Evolutionary conservation across 2,329 filamentous ascomycete genomes (phyloP), one percentile per base, ranked within the genome.

Genomic region (Penicillium sp.): DNA sequence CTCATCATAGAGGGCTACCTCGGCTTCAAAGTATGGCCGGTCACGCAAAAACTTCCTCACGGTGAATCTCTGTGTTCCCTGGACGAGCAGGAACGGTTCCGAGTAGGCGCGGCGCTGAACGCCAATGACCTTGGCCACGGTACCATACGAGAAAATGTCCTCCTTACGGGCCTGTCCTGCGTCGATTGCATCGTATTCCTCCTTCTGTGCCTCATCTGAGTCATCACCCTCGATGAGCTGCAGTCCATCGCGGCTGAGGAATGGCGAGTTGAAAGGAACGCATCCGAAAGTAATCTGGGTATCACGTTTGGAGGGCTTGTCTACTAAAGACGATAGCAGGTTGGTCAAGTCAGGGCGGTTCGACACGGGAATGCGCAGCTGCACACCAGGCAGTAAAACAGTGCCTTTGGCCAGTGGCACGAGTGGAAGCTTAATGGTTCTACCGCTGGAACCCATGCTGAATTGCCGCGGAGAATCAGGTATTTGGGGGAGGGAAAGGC

Each of bases 301-400:
- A 63, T 88, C 81, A 2, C 80, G 84, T 67, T 87, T 88, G 24
- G 56, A 56, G 46, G 88, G 87, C 65, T 87, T 86, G 68, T 90
- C 90, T 76, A 96, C 93, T 58, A 96, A 85, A 65, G 89, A 88
- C 21, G 92, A 90, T 56, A 99, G 86, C 45, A 98, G 85, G 50
- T 93, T 90, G 52, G 91, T 89, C 64, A 98, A 89, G 75, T 98
- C 95, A 64, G 91, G 87, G 51, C 93, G 90, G 74, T 88, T 87
- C 41, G 88, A 86, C 52, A 97, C 88, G 53, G 91, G 87, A 63
- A 98, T 90, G 66, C 93, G 89, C 66, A 96, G 84, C 50, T 93
- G 87, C 55, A 93, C 86, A 60, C 92, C 91, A 4, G 95, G 95
- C 10, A 96, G 84, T 41, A 98, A 86, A 64, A 97, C 90, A 60